Conservation (phyloP, 169 alveolate genomes). For the Ichthyophthirius multifiliis region DNA sequence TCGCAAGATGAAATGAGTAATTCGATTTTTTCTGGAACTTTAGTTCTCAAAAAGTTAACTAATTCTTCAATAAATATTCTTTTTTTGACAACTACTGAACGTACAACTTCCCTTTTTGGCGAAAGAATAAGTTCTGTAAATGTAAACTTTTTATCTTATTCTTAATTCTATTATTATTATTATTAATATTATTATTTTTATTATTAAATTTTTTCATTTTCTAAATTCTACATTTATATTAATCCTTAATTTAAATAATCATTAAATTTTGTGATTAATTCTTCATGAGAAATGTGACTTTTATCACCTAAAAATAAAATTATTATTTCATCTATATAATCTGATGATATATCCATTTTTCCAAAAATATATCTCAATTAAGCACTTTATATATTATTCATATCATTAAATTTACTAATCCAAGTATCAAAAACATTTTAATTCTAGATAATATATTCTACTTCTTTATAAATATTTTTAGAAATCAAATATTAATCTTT, state of each 20-base stretch:
- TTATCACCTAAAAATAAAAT: neutral
- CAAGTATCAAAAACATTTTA: neutral
- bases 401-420: neutral
- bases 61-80: neutral
- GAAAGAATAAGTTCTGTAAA: neutral
- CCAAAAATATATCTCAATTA: neutral
- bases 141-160: neutral
- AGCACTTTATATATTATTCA: neutral
- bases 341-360: neutral
- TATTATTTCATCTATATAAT: neutral
- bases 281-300: neutral
- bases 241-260: neutral
- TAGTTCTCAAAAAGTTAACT: neutral
- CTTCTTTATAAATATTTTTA: constrained; percentile 10
- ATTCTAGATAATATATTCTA: neutral
- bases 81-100: neutral
- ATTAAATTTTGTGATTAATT: neutral
- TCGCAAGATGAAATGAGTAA: neutral
- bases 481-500: neutral
- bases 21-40: neutral
- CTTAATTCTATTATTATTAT: neutral
- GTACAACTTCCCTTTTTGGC: neutral
- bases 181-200: neutral
- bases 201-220: neutral
- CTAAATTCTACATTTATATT: neutral